Base-by-base conservation (phyloP, 768 basidiomycete genomes). In the Phylloporus arenicola region DNA sequence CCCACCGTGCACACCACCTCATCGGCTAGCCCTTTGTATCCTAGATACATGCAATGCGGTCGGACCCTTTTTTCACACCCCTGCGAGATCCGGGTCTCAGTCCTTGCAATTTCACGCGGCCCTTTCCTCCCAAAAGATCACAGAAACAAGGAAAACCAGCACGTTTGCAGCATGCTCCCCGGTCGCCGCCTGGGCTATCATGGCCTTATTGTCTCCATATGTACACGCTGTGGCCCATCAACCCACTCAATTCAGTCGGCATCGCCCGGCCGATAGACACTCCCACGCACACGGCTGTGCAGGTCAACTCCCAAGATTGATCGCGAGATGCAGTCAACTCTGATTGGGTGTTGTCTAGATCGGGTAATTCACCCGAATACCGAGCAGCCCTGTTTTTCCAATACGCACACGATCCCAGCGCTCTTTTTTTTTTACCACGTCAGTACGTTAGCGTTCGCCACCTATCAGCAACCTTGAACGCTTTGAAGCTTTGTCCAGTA, bases 241-340 rank as follows among this genome's bases (percentile, higher is more conserved):
- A 55, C 29, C 56, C 55, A 51, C 54, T 6, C 56, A 43, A 64
- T 68, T 68, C 59, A 68, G 34, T 68, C 64, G 64, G 64, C 43
- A 52, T 46, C 2, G 34, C 10, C 64, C 64, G 64, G 20, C 38
- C 44, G 34, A 27, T 1, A 10, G 2, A 30, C 24, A 1, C 49
- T 68, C 64, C 48, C 64, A 68, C 66, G 65, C 46, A 39, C 45
- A 25, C 53, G 64, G 64, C 64, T 63, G 58, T 65, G 58, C 56
- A 37, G 42, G 31, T 33, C 31, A 29, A 30, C 29, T 27, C 44
- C 34, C 43, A 47, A 59, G 53, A 57, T 57, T 53, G 58, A 60
- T 64, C 60, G 45, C 49, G 20, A 53, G 55, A 56, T 59, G 3
- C 5, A 29, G 6, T 1, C 33, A 13, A 9, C n/a, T 14, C 43